phyloP scores from a whole-genome alignment of 495 filamentous ascomycete genomes.

The Aspergillus ostianus region DNA sequence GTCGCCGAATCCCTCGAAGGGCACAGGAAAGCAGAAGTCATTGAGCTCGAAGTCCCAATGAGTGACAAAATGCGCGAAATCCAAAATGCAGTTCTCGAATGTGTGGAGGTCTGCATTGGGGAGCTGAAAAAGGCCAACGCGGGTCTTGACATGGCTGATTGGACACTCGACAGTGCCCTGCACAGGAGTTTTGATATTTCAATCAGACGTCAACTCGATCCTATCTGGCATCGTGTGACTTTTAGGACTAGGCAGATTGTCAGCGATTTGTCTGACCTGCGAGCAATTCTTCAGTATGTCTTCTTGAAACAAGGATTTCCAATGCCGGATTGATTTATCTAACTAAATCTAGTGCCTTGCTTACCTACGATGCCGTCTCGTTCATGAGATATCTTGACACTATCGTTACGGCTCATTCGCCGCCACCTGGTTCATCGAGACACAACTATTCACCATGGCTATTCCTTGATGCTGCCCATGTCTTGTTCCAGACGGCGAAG shows the following conservation, averaged over 20 bases:
- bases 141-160: constrained; percentile 93
- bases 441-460: constrained; percentile 95
- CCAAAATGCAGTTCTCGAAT: constrained; percentile 91
- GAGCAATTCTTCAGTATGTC: constrained; percentile 76
- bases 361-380: constrained; percentile 86
- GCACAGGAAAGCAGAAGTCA: constrained; percentile 90
- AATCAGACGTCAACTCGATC: constrained; percentile 85
- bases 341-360: constrained; percentile 50
- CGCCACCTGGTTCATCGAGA: constrained; percentile 80
- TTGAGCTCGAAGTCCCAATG: constrained; percentile 96
- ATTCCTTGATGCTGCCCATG: constrained; percentile 92
- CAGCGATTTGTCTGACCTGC: constrained; percentile 78
- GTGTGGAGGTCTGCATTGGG: constrained; percentile 88
- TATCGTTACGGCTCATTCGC: constrained; percentile 85
- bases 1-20: constrained; percentile 88
- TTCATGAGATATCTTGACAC: constrained; percentile 94
- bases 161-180: constrained; percentile 93
- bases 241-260: constrained; percentile 94
- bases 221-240: constrained; percentile 95
- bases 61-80: constrained; percentile 90
- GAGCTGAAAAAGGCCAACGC: constrained; percentile 88
- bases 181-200: constrained; percentile 90
- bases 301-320: background rate
- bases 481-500: constrained; percentile 89
- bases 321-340: constrained; percentile 10